phyloP scores from a whole-genome alignment of 2,329 filamentous ascomycete species.

The Aspergillus oerlinghausenensis region DNA sequence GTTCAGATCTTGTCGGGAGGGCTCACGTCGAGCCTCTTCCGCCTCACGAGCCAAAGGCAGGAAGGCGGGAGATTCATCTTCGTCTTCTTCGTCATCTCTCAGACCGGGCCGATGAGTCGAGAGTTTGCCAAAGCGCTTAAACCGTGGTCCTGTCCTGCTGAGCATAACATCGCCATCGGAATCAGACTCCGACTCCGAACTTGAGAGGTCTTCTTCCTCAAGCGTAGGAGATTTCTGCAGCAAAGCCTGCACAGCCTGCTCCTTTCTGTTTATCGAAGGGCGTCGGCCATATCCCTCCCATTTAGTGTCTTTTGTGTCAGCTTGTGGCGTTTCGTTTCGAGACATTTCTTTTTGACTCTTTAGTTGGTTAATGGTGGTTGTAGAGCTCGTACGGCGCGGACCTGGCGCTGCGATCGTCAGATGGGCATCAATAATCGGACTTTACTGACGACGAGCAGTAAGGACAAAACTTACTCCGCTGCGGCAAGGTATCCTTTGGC shows the following conservation, averaged over 20 bases:
- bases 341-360: slow-evolving; percentile 19
- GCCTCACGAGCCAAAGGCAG: slow-evolving; percentile 34
- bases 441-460: not conserved
- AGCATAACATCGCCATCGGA: slow-evolving; percentile 23
- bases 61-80: slow-evolving; percentile 45
- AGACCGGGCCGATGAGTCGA: slow-evolving; percentile 32
- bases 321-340: slow-evolving; percentile 21
- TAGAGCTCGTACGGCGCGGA: slow-evolving; percentile 26
- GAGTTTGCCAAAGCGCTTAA: slow-evolving; percentile 37
- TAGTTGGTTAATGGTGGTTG: slow-evolving; percentile 27
- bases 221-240: slow-evolving; percentile 27
- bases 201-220: slow-evolving; percentile 32
- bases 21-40: slow-evolving; percentile 15
- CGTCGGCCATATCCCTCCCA: slow-evolving; percentile 20
- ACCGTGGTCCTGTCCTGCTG: slow-evolving; percentile 22
- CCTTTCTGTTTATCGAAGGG: slow-evolving; percentile 20
- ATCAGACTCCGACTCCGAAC: slow-evolving; percentile 30
- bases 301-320: slow-evolving; percentile 21
- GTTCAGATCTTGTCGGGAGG: slow-evolving; percentile 32
- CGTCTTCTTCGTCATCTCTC: slow-evolving; percentile 38
- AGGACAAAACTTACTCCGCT: slow-evolving; percentile 21
- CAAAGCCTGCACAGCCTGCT: slow-evolving; percentile 18
- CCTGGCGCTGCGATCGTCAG: slow-evolving; percentile 10
- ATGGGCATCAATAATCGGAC: not conserved
- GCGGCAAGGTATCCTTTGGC: slow-evolving; percentile 27